A percentile compares a stretch with the other conserved stretches of the same genome.
Evolutionary conservation across 805 yeast species (phyloP).

Genomic region (Saccharomycopsis microspora): DNA sequence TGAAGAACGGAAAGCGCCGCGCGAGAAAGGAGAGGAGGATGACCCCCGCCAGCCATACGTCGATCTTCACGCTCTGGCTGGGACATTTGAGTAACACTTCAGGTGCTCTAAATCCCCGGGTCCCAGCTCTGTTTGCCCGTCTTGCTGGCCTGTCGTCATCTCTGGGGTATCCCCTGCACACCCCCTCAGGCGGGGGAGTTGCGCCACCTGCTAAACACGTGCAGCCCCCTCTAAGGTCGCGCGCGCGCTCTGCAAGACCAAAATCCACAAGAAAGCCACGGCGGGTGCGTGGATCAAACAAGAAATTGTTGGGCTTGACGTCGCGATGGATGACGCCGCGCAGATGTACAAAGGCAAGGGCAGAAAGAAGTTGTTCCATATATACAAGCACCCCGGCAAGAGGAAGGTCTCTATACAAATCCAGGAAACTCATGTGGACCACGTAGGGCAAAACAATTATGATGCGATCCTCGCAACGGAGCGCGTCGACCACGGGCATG

Average conservation of each 20-base stretch:
- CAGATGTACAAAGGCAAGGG: conserved; percentile 56
- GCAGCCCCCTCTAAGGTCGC: conserved; percentile 26
- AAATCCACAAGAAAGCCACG: conserved; percentile 84
- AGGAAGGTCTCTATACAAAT: conserved; percentile 72
- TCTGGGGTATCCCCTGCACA: conserved; percentile 59
- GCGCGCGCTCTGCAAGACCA: conserved; percentile 64
- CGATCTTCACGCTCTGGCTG: conserved; percentile 71
- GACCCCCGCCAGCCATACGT: conserved; percentile 90
- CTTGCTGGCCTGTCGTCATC: conserved; percentile 82
- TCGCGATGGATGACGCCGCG: conserved; percentile 85
- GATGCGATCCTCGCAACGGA: conserved; percentile 83
- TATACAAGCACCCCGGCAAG: conserved; percentile 71
- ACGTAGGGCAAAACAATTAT: conserved; percentile 87
- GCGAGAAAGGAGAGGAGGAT: conserved; percentile 68
- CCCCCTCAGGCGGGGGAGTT: conserved; percentile 17
- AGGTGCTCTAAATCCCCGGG: conserved; percentile 91
- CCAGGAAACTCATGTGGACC: conserved; percentile 83
- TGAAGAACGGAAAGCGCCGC: conserved; percentile 85
- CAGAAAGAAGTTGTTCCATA: conserved; percentile 68
- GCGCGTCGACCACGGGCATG: conserved; percentile 83
- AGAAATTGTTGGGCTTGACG: conserved; percentile 73
- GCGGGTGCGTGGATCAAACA: conserved; percentile 46
- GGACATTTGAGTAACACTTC: conserved; percentile 83
- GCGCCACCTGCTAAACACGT: conserved; percentile 40
- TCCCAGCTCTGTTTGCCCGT: conserved; percentile 94